Evolutionary conservation across 306 rosid genomes (phyloP).

Genomic region (Sechiopsis laciniata): DNA sequence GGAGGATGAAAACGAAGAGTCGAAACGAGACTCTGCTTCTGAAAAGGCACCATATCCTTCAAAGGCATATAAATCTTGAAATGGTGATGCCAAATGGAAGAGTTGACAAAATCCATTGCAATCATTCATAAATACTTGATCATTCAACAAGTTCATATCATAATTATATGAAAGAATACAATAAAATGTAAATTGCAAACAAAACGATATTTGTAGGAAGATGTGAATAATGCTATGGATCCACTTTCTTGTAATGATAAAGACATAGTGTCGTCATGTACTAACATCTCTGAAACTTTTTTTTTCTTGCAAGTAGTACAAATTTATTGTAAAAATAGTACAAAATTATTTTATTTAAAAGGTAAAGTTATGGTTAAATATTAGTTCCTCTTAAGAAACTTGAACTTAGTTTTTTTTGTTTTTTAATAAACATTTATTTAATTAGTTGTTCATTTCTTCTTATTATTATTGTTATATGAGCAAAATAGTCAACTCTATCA

Average conservation of each 20-base stretch:
- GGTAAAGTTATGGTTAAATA: neutral
- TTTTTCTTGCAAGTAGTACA: neutral
- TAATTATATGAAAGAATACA: neutral
- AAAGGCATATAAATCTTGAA: neutral
- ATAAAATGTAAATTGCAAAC: neutral
- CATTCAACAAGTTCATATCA: neutral
- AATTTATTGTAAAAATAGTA: neutral
- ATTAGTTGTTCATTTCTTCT: no score
- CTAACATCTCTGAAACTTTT: neutral
- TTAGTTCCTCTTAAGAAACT: neutral
- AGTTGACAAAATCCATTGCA: neutral
- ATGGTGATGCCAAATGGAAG: neutral
- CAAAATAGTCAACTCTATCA: no score
- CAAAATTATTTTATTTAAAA: neutral
- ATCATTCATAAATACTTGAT: neutral
- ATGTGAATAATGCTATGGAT: neutral
- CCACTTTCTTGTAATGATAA: conserved; percentile 16
- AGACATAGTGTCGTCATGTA: conserved; percentile 14
- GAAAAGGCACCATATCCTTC: neutral
- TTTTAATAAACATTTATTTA: no score
- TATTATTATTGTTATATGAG: no score
- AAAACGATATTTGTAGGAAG: neutral
- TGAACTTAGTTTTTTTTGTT: neutral
- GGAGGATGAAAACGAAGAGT: neutral
- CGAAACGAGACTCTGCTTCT: neutral